Evolutionary conservation across 1,284 basidiomycete genomes (phyloP).

Genomic region (Cystobasidium pallidum): DNA sequence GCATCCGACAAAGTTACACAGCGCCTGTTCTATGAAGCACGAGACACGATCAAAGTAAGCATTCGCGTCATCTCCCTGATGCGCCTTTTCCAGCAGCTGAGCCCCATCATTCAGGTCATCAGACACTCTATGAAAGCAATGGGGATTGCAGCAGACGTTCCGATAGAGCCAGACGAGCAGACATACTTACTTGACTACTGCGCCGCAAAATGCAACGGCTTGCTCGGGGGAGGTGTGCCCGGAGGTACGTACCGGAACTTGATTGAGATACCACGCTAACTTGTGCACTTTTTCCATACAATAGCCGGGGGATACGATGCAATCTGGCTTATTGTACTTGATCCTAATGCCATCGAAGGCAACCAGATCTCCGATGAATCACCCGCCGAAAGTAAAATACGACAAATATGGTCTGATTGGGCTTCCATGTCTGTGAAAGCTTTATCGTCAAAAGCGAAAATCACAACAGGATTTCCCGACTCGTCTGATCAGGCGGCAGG

Average conservation of each 20-base stretch:
- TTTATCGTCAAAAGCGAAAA: constrained; percentile 73
- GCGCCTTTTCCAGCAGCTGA: background rate
- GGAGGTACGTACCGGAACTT: constrained; percentile 66
- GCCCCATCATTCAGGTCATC: constrained; percentile 63
- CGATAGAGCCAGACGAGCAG: constrained; percentile 90
- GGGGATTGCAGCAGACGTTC: constrained; percentile 76
- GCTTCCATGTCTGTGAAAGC: constrained; percentile 76
- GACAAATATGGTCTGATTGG: constrained; percentile 75
- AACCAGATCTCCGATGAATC: constrained; percentile 54
- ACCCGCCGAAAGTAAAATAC: constrained; percentile 61
- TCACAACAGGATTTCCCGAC: constrained; percentile 62
- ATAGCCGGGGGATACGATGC: constrained; percentile 96
- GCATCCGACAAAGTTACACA: background rate
- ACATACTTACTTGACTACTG: constrained; percentile 83
- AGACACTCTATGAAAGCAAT: constrained; percentile 83
- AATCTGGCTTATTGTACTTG: constrained; percentile 81
- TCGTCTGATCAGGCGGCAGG: background rate
- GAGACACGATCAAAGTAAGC: constrained; percentile 15
- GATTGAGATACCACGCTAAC: no score
- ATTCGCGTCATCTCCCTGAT: background rate
- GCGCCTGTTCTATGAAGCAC: constrained; percentile 4
- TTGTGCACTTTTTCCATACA: no score
- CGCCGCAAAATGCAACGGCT: constrained; percentile 69
- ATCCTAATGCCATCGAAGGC: constrained; percentile 60
- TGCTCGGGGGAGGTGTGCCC: constrained; percentile 93